Evolutionary conservation across 257 asterid genomes (phyloP).

Genomic region (Leptodermis oblonga): DNA sequence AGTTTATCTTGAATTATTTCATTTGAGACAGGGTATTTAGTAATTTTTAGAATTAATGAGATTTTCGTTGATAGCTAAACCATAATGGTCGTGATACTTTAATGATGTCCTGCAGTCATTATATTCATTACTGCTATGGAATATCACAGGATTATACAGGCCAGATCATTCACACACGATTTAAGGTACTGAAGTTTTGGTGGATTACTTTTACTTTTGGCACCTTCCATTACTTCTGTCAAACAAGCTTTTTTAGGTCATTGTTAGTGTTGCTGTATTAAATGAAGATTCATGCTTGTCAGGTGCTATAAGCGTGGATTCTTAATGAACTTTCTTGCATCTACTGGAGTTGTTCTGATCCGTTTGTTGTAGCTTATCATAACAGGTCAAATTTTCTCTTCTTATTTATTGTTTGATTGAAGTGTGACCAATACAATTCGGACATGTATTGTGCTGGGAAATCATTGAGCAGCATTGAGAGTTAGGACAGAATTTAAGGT

Average conservation of each 20-base stretch:
- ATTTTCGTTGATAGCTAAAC: not conserved
- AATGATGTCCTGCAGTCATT: not conserved
- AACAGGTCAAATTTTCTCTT: slow-evolving; percentile 10
- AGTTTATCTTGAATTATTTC: slow-evolving; percentile 88
- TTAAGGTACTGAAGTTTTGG: slow-evolving; percentile 51
- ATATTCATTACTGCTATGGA: slow-evolving; percentile 44
- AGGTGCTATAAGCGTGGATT: slow-evolving; percentile 84
- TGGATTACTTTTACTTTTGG: slow-evolving; percentile 1
- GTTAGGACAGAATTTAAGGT: slow-evolving; percentile 90
- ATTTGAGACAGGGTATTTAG: slow-evolving; percentile 73
- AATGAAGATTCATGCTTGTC: slow-evolving; percentile 20
- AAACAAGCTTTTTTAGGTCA: slow-evolving; percentile 3
- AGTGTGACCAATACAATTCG: slow-evolving; percentile 96
- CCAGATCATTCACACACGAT: slow-evolving; percentile 87
- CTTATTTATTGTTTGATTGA: slow-evolving; percentile 46
- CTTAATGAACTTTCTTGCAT: slow-evolving; percentile 77
- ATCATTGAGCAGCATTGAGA: slow-evolving; percentile 75
- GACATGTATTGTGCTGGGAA: slow-evolving; percentile 85
- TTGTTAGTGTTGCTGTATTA: slow-evolving; percentile 10
- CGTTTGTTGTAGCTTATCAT: slow-evolving; percentile 18
- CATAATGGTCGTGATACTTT: not conserved
- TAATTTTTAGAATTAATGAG: slow-evolving; percentile 7
- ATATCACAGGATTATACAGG: slow-evolving; percentile 75
- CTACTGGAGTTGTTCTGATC: slow-evolving; percentile 92
- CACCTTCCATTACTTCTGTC: not conserved